phyloP scores from a whole-genome alignment of 1,284 basidiomycete genomes.

The Cryptococcus sp. region DNA sequence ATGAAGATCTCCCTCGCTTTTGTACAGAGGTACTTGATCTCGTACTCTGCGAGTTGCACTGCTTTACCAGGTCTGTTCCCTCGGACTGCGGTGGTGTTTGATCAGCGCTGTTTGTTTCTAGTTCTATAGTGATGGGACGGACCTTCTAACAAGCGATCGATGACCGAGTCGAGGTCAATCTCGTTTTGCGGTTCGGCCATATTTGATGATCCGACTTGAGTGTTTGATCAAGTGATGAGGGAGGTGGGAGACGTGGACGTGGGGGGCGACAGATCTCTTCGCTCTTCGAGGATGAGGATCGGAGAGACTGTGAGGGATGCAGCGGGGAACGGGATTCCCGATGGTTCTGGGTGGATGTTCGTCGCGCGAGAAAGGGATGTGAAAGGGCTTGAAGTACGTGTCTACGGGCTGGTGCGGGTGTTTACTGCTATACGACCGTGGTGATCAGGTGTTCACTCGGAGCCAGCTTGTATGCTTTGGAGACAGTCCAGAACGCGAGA shows the following conservation, averaged over 20 bases:
- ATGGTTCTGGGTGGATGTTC: too few relatives aligned
- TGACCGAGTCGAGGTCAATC: slow-evolving; percentile 97
- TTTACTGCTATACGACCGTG: too few relatives aligned
- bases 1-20: slow-evolving; percentile 64
- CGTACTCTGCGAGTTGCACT: slow-evolving; percentile 62
- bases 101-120: not conserved
- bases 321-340: too few relatives aligned
- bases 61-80: slow-evolving; percentile 64
- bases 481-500: too few relatives aligned
- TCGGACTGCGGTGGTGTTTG: slow-evolving; percentile 53
- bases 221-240: not conserved
- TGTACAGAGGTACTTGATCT: slow-evolving; percentile 64
- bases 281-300: too few relatives aligned
- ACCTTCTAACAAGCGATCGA: slow-evolving; percentile 95
- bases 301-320: too few relatives aligned
- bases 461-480: too few relatives aligned
- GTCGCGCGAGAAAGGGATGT: too few relatives aligned
- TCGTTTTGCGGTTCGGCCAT: slow-evolving; percentile 61
- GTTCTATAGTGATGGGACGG: slow-evolving; percentile 50
- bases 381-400: too few relatives aligned
- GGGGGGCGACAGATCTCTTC: too few relatives aligned
- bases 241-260: not conserved
- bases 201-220: slow-evolving; percentile 12
- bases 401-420: too few relatives aligned
- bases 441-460: too few relatives aligned